phyloP scores from a whole-genome alignment of 345 rosid genomes.

The Citrus hindsii region DNA sequence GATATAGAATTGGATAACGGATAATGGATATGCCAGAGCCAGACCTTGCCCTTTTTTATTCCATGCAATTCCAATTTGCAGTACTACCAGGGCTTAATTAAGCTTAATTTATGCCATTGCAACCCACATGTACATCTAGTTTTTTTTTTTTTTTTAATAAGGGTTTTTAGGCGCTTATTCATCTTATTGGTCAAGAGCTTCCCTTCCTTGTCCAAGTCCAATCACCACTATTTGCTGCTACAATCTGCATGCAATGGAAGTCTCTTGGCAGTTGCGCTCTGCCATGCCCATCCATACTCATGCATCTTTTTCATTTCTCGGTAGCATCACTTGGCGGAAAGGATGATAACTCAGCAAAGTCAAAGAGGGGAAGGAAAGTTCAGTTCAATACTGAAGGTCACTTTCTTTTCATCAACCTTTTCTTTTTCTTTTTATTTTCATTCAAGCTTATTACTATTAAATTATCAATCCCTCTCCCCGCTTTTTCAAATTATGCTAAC shows the following conservation, averaged over 20 bases:
- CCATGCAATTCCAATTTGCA: not conserved
- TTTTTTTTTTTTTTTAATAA: too few species aligned
- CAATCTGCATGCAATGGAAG: not conserved
- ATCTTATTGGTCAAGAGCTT: not conserved
- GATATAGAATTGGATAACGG: not conserved
- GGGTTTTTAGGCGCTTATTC: too few species aligned
- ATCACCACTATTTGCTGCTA: not conserved
- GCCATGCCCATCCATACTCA: not conserved
- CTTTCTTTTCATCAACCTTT: not conserved
- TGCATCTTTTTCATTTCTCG: slow-evolving; percentile 4
- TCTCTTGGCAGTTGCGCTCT: not conserved
- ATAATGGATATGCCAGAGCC: not conserved
- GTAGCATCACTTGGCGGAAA: slow-evolving; percentile 40
- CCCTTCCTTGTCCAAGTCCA: not conserved
- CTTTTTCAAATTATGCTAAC: slow-evolving; percentile 1
- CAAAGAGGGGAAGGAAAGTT: slow-evolving; percentile 57
- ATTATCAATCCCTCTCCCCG: not conserved
- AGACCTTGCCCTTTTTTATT: not conserved
- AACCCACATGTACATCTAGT: not conserved
- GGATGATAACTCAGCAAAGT: slow-evolving; percentile 43
- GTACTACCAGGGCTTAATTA: not conserved
- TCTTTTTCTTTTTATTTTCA: too few species aligned
- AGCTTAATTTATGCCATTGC: not conserved
- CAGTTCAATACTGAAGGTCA: slow-evolving; percentile 51
- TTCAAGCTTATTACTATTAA: not conserved